Base-by-base conservation (phyloP, 1,284 basidiomycete species). In the Leccinum pachyderme region DNA sequence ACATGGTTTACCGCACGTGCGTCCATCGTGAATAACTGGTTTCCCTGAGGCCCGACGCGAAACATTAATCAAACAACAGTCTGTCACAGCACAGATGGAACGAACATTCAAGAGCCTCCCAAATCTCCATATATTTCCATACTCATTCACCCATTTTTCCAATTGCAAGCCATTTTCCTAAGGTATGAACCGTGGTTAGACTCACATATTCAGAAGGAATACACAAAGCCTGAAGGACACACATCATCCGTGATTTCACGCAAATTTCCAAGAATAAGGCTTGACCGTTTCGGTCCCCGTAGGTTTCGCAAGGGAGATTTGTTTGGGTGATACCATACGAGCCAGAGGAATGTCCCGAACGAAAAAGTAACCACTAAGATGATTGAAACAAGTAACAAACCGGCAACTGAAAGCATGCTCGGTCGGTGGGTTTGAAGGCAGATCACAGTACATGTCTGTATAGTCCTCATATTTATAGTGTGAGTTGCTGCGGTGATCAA, bases 51-150 rank as follows among this genome's bases (percentile, higher is more conserved):
- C 9, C 5, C 9, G 3, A 9, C 25, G n/a, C 44, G 44, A 9
- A 27, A n/a, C 18, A 29, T 32, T 15, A 47, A 31, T 47, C 5
- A 6, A 31, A 31, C 5, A 6, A 32, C 11, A 7, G 29, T 5
- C 1, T 47, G 11, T 18, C 28, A 47, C 13, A 18, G 44, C 24
- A 46, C n/a, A 12, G 18, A 3, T 4, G 13, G 22, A 5, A 22
- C 47, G 7, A 18, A 59, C 49, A 12, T 15, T 45, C 0, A 54
- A 29, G 3, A 81, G 60, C 0, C 71, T 71, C 52, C 74, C 74
- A 55, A 77, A 81, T 52, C 67, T 76, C 47, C 84, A 62, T 0
- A 78, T 81, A 2, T 61, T 59, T 0, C 86, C 85, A 58, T 84
- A 83, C 55, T 82, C 62, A 25, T 72, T 59, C 0, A 75, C 61